Conservation (phyloP, 2,329 filamentous ascomycete genomes). For the Orbilia javanica region DNA sequence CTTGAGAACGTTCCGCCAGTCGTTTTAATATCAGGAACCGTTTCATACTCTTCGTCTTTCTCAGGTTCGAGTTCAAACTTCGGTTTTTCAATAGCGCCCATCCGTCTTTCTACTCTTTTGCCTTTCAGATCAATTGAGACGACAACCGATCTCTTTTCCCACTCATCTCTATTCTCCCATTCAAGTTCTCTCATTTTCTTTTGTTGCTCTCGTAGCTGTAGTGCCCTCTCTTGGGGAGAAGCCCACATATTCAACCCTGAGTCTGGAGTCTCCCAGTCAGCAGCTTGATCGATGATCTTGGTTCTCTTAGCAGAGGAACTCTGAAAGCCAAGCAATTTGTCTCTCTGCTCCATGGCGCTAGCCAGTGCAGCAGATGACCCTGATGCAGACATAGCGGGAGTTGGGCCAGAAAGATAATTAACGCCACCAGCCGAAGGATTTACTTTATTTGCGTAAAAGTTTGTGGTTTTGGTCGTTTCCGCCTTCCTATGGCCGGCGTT, state of each 20-base stretch:
- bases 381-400: constrained; percentile 64
- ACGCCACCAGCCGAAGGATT: constrained; percentile 63
- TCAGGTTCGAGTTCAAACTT: constrained; percentile 75
- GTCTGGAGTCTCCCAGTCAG: constrained; percentile 76
- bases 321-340: constrained; percentile 84
- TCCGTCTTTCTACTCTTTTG: constrained; percentile 79
- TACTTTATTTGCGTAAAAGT: constrained; percentile 58
- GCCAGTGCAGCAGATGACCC: constrained; percentile 66
- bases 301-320: constrained; percentile 86
- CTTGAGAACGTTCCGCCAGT: constrained; percentile 46
- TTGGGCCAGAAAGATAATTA: constrained; percentile 56
- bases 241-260: constrained; percentile 82
- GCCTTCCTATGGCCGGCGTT: constrained; percentile 75
- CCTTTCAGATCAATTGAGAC: constrained; percentile 85
- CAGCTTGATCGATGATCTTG: constrained; percentile 86
- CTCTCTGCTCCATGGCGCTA: constrained; percentile 81
- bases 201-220: constrained; percentile 87
- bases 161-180: constrained; percentile 85
- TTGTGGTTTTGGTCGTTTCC: constrained; percentile 68
- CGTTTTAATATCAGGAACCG: constrained; percentile 19
- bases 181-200: constrained; percentile 85
- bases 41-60: constrained; percentile 61
- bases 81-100: constrained; percentile 73
- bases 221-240: constrained; percentile 82
- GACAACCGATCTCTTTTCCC: constrained; percentile 87